Percentiles rank a stretch among this genome's conserved stretches.
phyloP scores from a whole-genome alignment of 1,284 basidiomycete genomes.

The Leucoagaricus sp. region DNA sequence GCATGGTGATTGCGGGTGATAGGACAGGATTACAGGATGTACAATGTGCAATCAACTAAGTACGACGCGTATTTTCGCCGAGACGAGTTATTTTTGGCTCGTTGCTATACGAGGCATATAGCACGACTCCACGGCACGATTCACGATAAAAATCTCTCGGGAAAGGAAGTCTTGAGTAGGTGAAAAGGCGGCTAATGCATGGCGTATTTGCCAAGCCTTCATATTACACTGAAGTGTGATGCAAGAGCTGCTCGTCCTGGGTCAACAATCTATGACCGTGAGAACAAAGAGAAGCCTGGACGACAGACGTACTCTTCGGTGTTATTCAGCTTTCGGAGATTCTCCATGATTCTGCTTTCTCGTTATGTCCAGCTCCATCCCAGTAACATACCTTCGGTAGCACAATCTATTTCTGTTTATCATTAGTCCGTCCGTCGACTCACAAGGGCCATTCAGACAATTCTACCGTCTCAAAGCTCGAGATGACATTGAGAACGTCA shows the following conservation, averaged over 20 bases:
- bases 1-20: not conserved
- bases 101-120: too few relatives aligned
- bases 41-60: not conserved
- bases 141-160: too few relatives aligned
- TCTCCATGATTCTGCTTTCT: not conserved
- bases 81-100: slow-evolving; percentile 5
- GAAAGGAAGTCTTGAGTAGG: too few relatives aligned
- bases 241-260: too few relatives aligned
- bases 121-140: too few relatives aligned
- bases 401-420: slow-evolving; percentile 17
- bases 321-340: slow-evolving; percentile 1
- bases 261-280: not conserved
- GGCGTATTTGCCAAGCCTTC: too few relatives aligned
- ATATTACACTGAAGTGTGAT: too few relatives aligned
- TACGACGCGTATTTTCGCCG: not conserved
- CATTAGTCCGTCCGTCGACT: slow-evolving; percentile 19
- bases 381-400: slow-evolving; percentile 55
- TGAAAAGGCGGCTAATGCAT: too few relatives aligned
- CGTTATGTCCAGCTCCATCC: slow-evolving; percentile 9
- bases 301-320: not conserved
- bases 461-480: slow-evolving; percentile 65
- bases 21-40: not conserved
- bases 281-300: not conserved
- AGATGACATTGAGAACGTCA: slow-evolving; percentile 54
- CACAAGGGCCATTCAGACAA: slow-evolving; percentile 45